Evolutionary conservation across 2,329 filamentous ascomycete species (phyloP).

Genomic region (Orbilia javanica): DNA sequence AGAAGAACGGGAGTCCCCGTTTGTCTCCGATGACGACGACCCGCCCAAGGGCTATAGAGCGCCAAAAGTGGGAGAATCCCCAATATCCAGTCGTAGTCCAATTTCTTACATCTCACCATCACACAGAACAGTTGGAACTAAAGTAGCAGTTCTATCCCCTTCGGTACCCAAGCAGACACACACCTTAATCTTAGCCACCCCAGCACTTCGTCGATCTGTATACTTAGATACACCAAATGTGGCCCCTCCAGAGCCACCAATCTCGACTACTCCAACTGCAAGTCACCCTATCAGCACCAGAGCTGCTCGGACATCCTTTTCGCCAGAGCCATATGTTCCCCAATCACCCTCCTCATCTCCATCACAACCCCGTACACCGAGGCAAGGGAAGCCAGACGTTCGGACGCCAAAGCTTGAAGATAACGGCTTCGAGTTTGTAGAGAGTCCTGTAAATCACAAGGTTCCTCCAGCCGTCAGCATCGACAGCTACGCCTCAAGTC

Average conservation of each 20-base stretch:
- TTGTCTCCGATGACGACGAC: constrained; percentile 14
- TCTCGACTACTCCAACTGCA: background rate
- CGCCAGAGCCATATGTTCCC: constrained; percentile 15
- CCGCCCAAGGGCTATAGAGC: background rate
- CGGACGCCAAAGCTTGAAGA: constrained; percentile 20
- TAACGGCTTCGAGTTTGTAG: constrained; percentile 35
- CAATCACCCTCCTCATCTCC: constrained; percentile 9
- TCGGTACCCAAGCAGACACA: background rate
- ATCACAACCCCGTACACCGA: background rate
- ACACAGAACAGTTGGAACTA: constrained; percentile 32
- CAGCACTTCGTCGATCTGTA: constrained; percentile 14
- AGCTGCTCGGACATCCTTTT: background rate
- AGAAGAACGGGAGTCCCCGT: constrained; percentile 11
- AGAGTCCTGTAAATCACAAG: background rate
- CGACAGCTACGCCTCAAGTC: background rate
- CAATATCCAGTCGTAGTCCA: constrained; percentile 27
- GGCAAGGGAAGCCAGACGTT: background rate
- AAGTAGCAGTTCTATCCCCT: constrained; percentile 1
- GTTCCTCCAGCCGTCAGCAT: background rate
- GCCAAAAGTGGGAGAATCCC: constrained; percentile 50
- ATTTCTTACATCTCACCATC: constrained; percentile 43
- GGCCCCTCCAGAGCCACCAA: background rate
- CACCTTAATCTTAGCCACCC: background rate
- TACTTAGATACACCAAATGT: background rate
- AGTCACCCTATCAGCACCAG: background rate